phyloP scores from a whole-genome alignment of 129 eudicot genomes.

The Glebionis coronaria region DNA sequence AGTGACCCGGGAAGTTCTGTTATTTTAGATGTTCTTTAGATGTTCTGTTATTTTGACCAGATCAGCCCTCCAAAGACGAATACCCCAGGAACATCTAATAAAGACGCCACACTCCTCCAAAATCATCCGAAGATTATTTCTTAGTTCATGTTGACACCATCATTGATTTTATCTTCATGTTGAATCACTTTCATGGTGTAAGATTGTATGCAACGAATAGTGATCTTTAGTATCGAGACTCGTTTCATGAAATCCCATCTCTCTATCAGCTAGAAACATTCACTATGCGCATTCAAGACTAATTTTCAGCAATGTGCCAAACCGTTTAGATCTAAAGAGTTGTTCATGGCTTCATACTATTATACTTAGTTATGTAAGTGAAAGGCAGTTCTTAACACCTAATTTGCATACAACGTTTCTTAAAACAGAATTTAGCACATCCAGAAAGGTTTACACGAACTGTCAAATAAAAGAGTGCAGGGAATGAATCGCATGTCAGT shows the following conservation, averaged over 20 bases:
- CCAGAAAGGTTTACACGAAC: neutral
- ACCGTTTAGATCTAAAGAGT: too few relatives aligned
- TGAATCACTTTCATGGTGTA: slow-evolving; percentile 38
- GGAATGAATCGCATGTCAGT: neutral
- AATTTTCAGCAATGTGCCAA: slow-evolving; percentile 22
- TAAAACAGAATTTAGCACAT: slow-evolving; percentile 1
- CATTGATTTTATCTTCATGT: slow-evolving; percentile 45
- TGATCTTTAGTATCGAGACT: slow-evolving; percentile 32
- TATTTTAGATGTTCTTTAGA: too few relatives aligned
- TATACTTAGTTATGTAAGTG: too few relatives aligned
- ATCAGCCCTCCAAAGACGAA: neutral
- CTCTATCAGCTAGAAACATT: neutral
- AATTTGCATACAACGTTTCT: slow-evolving; percentile 16
- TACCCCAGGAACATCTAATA: neutral
- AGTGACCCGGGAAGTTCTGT: too few relatives aligned
- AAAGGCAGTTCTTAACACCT: too few relatives aligned
- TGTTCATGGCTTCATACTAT: too few relatives aligned
- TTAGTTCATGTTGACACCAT: slow-evolving; percentile 28
- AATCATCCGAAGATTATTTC: neutral
- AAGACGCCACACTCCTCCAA: neutral
- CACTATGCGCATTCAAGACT: slow-evolving; percentile 9
- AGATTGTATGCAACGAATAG: slow-evolving; percentile 48
- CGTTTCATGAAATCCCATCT: slow-evolving; percentile 42
- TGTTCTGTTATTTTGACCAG: neutral
- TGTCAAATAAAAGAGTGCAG: neutral